These are phyloP conservation scores for Heliosperma pusillum DNA, from an alignment of 148 eudicot species.

Conservation along the genomic window DNA sequence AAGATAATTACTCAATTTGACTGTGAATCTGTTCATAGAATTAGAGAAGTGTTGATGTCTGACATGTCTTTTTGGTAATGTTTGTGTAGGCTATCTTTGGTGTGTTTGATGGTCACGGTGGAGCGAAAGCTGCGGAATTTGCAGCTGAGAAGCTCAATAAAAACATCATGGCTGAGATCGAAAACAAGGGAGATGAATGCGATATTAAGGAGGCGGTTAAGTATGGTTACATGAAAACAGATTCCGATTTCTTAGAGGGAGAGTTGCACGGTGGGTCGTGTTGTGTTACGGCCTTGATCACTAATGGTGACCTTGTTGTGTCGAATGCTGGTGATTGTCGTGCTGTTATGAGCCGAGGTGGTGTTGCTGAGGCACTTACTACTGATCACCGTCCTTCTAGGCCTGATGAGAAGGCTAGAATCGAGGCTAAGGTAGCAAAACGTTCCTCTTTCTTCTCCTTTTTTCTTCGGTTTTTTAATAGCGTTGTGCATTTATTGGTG, in stretches of 20 bases:
- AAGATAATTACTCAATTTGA: too few relatives aligned
- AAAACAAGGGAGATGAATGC: constrained; percentile 22
- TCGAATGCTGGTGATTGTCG: constrained; percentile 97
- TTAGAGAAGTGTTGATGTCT: constrained; percentile 9
- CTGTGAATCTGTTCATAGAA: too few relatives aligned
- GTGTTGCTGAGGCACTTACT: constrained; percentile 75
- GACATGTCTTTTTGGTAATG: constrained; percentile 7
- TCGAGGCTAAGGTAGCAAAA: constrained; percentile 53
- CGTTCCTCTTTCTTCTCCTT: too few relatives aligned
- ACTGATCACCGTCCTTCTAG: constrained; percentile 76
- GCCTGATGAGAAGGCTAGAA: constrained; percentile 65
- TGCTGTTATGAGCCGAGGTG: constrained; percentile 75
- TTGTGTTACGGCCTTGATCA: constrained; percentile 74
- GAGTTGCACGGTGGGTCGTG: constrained; percentile 66
- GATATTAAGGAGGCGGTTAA: constrained; percentile 50
- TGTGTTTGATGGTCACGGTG: constrained; percentile 90
- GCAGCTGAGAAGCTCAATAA: constrained; percentile 59
- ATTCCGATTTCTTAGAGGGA: constrained; percentile 55
- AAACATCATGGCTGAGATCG: constrained; percentile 54
- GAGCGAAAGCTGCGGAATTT: constrained; percentile 71
- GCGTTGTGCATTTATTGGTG: too few relatives aligned
- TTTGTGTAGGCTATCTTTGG: constrained; percentile 71
- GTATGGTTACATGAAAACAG: constrained; percentile 61
- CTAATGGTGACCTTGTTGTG: constrained; percentile 59
- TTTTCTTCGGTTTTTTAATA: too few relatives aligned